phyloP scores from a whole-genome alignment of 1,284 basidiomycete genomes.

The Heterobasidion occidentale region DNA sequence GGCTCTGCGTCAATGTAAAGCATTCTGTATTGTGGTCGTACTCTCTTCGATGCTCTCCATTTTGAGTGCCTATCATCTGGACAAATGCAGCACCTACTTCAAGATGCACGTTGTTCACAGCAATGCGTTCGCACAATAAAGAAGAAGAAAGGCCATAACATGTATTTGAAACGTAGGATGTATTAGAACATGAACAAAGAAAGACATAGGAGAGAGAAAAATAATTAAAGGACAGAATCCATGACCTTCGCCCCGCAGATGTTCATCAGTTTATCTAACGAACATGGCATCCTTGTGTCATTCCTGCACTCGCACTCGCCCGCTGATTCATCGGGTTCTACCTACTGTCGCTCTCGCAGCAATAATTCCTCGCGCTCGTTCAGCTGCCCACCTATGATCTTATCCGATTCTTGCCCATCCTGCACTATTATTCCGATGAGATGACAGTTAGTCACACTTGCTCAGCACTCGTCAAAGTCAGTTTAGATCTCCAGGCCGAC shows the following conservation, averaged over 20 bases:
- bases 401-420: neutral
- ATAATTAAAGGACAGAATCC: neutral
- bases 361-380: no score
- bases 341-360: no score
- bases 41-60: no score
- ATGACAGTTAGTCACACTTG: neutral
- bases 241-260: neutral
- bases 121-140: neutral
- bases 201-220: neutral
- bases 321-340: no score
- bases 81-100: no score
- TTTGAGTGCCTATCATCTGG: no score
- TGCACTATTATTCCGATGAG: neutral
- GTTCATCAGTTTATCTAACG: no score
- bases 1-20: no score
- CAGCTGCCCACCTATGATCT: neutral
- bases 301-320: no score
- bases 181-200: neutral
- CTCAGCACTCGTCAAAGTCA: neutral
- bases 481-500: slow-evolving; percentile 62
- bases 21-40: no score
- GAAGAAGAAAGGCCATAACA: neutral
- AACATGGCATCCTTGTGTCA: no score
- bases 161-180: neutral
- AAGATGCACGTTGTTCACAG: no score